Percentiles rank a stretch among this genome's conserved stretches.
Conservation (phyloP, 2,329 filamentous ascomycete genomes). For the Microdochium trichocladiopsis region DNA sequence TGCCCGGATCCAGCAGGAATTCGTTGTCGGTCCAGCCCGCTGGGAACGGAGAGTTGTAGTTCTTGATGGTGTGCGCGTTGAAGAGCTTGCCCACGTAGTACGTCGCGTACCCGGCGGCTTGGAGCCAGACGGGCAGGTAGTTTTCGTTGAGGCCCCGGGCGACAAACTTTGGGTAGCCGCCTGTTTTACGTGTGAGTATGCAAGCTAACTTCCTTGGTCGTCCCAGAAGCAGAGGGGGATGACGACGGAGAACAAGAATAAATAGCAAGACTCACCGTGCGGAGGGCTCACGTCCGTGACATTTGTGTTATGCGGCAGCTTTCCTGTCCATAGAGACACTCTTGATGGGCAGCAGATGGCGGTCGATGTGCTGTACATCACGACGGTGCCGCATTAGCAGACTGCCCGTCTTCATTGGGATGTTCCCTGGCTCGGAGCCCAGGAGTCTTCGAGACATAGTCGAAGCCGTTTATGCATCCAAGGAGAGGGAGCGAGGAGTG, state of each 20-base stretch:
- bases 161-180: conserved; percentile 61
- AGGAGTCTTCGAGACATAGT: too few relatives aligned
- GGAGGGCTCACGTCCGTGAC: conserved; percentile 52
- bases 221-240: neutral
- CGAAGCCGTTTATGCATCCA: too few relatives aligned
- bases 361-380: conserved; percentile 43
- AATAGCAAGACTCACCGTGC: conserved; percentile 47
- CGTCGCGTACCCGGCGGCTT: conserved; percentile 60
- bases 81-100: conserved; percentile 71
- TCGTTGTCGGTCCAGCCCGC: conserved; percentile 52
- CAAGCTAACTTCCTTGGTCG: neutral
- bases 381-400: conserved; percentile 5
- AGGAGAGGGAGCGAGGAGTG: conserved; percentile 18
- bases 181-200: neutral
- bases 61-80: conserved; percentile 54
- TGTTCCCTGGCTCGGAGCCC: too few relatives aligned
- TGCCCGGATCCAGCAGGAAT: conserved; percentile 53
- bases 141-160: conserved; percentile 57
- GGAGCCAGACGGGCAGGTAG: conserved; percentile 66
- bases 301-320: conserved; percentile 63
- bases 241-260: conserved; percentile 17
- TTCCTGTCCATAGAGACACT: conserved; percentile 58
- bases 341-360: conserved; percentile 62
- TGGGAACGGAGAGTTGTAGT: conserved; percentile 51
- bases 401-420: too few relatives aligned